A percentile compares a stretch with the other conserved stretches of the same genome.
Conservation (phyloP, 331 rosid genomes). For the Rhamnella rubrinervis region DNA sequence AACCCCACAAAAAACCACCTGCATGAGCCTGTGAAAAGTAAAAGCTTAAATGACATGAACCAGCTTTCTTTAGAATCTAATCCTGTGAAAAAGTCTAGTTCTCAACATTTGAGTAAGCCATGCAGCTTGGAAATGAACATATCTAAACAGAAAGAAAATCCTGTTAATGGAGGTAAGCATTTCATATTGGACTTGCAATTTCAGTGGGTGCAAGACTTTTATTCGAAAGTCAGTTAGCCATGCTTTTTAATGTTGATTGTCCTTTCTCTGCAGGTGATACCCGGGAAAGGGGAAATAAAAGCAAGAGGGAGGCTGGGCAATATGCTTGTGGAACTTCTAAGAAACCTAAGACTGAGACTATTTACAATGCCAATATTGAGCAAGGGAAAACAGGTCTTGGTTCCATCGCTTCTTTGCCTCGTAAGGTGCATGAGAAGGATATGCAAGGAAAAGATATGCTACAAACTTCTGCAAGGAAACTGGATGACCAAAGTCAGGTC, state of each 20-base stretch:
- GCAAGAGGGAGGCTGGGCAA: conserved; percentile 50
- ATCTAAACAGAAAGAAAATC: conserved; percentile 47
- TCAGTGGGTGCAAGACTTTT: neutral
- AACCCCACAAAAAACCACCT: conserved; percentile 30
- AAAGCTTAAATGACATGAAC: conserved; percentile 36
- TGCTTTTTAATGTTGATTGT: conserved; percentile 16
- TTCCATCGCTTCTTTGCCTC: conserved; percentile 37
- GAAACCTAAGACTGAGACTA: conserved; percentile 46
- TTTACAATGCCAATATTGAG: conserved; percentile 18
- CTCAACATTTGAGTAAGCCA: conserved; percentile 35
- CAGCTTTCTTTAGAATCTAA: conserved; percentile 36
- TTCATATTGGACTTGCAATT: conserved; percentile 15
- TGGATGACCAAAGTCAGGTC: conserved; percentile 32
- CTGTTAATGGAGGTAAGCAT: conserved; percentile 43
- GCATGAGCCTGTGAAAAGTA: conserved; percentile 33
- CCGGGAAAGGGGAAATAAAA: conserved; percentile 45
- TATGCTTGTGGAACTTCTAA: conserved; percentile 39
- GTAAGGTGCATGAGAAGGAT: conserved; percentile 42
- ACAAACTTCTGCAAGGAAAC: conserved; percentile 37
- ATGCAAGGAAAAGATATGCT: conserved; percentile 30
- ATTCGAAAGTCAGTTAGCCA: conserved; percentile 13
- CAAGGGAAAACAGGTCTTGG: conserved; percentile 36
- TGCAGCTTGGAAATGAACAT: conserved; percentile 34
- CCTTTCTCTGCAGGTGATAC: conserved; percentile 39
- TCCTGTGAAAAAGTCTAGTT: conserved; percentile 36